A percentile compares a stretch with the other conserved stretches of the same genome.
These are phyloP conservation scores for Aureobasidium subglaciale DNA, from an alignment of 2,329 filamentous ascomycete genomes.

Conservation along the genomic window DNA sequence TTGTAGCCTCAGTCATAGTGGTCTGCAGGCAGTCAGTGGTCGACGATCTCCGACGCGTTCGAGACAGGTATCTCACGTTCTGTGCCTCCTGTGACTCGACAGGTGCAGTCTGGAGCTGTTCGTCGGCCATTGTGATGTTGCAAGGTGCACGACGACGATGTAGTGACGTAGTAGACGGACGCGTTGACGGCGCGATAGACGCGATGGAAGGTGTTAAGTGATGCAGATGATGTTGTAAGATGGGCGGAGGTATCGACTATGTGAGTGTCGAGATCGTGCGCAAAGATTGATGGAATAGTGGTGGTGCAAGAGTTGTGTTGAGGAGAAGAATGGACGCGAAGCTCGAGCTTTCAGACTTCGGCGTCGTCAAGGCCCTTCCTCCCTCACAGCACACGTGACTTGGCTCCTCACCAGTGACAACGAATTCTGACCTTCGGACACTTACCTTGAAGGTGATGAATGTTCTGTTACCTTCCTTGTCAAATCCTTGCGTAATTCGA, in stretches of 20 bases:
- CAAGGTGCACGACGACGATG: not conserved
- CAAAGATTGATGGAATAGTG: constrained; percentile 13
- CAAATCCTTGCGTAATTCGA: not conserved
- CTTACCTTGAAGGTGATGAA: not conserved
- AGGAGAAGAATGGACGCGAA: constrained; percentile 11
- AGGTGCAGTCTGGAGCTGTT: constrained; percentile 21
- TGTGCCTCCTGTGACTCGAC: constrained; percentile 21
- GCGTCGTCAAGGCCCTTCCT: not conserved
- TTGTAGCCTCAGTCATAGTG: constrained; percentile 8
- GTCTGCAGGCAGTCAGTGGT: constrained; percentile 12
- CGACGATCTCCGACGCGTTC: not conserved
- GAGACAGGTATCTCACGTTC: not conserved
- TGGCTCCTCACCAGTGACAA: not conserved
- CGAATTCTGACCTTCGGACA: not conserved
- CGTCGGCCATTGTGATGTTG: constrained; percentile 26
- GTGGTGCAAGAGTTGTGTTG: constrained; percentile 12
- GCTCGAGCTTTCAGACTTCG: constrained; percentile 12
- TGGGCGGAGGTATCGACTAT: not conserved
- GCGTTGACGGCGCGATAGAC: constrained; percentile 13
- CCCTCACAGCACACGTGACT: constrained; percentile 13
- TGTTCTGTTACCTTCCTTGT: constrained; percentile 4
- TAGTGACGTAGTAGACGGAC: constrained; percentile 16
- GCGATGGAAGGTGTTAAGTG: not conserved
- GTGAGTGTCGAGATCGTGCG: not conserved
- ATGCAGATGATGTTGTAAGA: not conserved